Evolutionary conservation across 805 yeast genomes (phyloP).

Genomic region (Zygotorulaspora danielsina): DNA sequence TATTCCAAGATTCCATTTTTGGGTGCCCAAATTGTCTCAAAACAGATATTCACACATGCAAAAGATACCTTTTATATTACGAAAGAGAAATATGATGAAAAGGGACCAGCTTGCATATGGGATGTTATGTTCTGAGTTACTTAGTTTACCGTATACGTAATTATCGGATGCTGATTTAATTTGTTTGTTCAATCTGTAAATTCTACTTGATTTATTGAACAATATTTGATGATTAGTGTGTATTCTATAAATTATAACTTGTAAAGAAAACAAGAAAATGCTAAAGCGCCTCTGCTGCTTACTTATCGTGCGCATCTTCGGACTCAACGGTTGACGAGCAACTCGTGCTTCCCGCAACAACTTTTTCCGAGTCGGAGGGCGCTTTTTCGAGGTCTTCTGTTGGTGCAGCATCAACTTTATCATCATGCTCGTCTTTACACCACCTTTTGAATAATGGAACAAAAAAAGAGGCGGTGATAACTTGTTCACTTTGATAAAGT

Average conservation of each 20-base stretch:
- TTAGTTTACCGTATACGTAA: too few species aligned
- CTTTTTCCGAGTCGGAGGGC: not conserved
- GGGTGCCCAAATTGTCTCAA: conserved; percentile 85
- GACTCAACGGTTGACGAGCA: not conserved
- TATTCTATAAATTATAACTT: too few species aligned
- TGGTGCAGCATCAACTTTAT: conserved; percentile 2
- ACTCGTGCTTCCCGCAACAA: not conserved
- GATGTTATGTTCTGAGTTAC: conserved; percentile 40
- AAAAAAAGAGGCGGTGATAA: conserved; percentile 70
- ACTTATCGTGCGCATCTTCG: not conserved
- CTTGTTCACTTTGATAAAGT: conserved; percentile 83
- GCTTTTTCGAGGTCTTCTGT: conserved; percentile 8
- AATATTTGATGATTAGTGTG: not conserved
- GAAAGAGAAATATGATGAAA: conserved; percentile 65
- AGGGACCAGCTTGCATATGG: conserved; percentile 84
- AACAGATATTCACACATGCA: conserved; percentile 69
- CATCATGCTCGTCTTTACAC: conserved; percentile 38
- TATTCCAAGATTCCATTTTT: conserved; percentile 73
- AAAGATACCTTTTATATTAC: conserved; percentile 65
- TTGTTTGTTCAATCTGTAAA: too few species aligned
- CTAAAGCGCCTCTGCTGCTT: not conserved
- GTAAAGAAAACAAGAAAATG: too few species aligned
- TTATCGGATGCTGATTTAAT: too few species aligned
- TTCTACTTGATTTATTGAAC: too few species aligned
- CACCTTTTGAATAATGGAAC: conserved; percentile 65